These are phyloP conservation scores for Fusarium secorum DNA, from an alignment of 2,329 filamentous ascomycete species.

Conservation along the genomic window DNA sequence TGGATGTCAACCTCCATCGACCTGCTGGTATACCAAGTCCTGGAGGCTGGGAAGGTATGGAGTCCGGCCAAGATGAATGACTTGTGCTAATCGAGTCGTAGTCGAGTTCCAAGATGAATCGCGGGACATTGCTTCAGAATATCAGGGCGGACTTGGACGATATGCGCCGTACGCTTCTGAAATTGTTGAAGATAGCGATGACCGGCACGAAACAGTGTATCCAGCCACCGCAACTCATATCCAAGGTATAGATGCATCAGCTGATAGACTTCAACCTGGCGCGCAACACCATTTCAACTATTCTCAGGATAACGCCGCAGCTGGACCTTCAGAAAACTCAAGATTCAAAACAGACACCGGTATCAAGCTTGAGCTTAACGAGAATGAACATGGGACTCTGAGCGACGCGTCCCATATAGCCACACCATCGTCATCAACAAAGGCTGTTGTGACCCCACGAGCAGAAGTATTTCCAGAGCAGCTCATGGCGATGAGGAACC, in stretches of 20 bases:
- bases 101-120: conserved; percentile 90
- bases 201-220: not conserved
- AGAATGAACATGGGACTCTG: conserved; percentile 2
- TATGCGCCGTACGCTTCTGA: conserved; percentile 61
- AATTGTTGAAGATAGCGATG: not conserved
- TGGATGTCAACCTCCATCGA: conserved; percentile 78
- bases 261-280: not conserved
- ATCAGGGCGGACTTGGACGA: conserved; percentile 77
- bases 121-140: conserved; percentile 87
- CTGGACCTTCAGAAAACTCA: not conserved
- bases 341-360: not conserved
- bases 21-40: conserved; percentile 61
- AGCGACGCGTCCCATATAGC: conserved; percentile 39
- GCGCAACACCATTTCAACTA: not conserved
- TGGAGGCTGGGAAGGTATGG: conserved; percentile 39
- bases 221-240: not conserved
- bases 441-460: conserved; percentile 23
- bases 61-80: not conserved
- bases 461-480: conserved; percentile 19
- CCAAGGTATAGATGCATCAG: not conserved
- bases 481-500: conserved; percentile 17
- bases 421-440: conserved; percentile 35
- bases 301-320: not conserved
- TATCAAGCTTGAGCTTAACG: conserved; percentile 4
- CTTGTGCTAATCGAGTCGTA: conserved; percentile 37